Base-by-base conservation (phyloP, 495 filamentous ascomycete species). In the Rostrohypoxylon terebratum region DNA sequence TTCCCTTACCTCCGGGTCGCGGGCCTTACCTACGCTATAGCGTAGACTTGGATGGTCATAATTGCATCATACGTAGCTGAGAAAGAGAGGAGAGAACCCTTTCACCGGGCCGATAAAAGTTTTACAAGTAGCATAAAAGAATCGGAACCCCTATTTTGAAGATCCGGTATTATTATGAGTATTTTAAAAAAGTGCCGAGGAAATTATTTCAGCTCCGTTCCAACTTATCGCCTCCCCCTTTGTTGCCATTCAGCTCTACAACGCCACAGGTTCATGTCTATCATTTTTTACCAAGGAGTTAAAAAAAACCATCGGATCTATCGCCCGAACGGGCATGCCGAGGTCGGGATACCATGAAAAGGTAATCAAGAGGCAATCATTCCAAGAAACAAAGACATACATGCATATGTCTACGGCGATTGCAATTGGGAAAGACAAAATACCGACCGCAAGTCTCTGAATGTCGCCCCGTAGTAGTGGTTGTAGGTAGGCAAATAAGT, bases 241-340 rank as follows among this genome's bases (percentile, higher is more conserved):
- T 60, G 58, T 60, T 28, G 18, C 40, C 20, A n/a, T 59, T 54
- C 42, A 59, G 54, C 53, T 28, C 11, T 9, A 53, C 48, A 28
- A 36, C 40, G 42, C 31, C 42, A 51, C 28, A 48, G 28, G 14
- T 40, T 28, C 13, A 4, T 40, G 18, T 28, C 31, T 48, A 23
- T 66, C 38, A 36, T 47, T 58, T 48, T 66, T 55, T 38, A 11
- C 18, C 18, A 10, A n/a, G 5, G 13, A 11, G 38, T n/a, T 1
- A 42, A 42, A 14, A 42, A 42, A 42, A 42, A 42, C n/a, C 38
- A 14, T 53, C 21, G 48, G 48, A 53, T 53, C 21, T 28, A 36
- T 38, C n/a, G 38, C 69, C 69, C 59, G 60, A 68, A 68, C 51
- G 51, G 70, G 64, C 53, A 73, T 73, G 23, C 70, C 70, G 70